Base-by-base conservation (phyloP, 2,329 filamentous ascomycete genomes). In the Knufia fluminis region DNA sequence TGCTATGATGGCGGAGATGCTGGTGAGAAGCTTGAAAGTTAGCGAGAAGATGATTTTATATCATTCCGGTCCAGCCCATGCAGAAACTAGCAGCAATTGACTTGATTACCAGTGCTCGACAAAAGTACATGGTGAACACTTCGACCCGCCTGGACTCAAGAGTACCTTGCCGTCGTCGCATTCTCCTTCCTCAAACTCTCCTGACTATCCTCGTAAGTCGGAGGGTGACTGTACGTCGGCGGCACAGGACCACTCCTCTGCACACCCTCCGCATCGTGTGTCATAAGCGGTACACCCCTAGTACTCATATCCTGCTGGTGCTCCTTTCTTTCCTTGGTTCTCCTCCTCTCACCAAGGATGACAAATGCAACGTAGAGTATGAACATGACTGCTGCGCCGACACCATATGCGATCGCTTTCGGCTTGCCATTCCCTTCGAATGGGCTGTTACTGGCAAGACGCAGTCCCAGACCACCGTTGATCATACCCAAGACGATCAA, bases 381-480 rank as follows among this genome's bases (percentile, higher is more conserved):
- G 41, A 66, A 74, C 45, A 78, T 65, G 10, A 75, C 46, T 2
- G 65, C 76, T 28, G 74, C 73, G 44, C 76, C 61, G 6, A 77
- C 70, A 2, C 66, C 64, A 54, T 78, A 78, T 0, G 67, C 73
- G 53, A 77, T 73, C 4, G 69, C 62, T 0, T 63, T 64, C 12
- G 60, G 59, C 1, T 49, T 54, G 2, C 59, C 60, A 14, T 60
- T 60, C 3, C 54, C 59, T 38, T 57, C 57, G 28, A 58, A 53
- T 1, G 54, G 57, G 40, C 64, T 68, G 28, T 67, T 63, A 19
- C 69, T 64, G 2, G 73, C 71, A 16, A 76, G 62, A 50, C 65
- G 62, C 32, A 79, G 68, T 0, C 77, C 77, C 1, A 79, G 61
- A 0, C 76, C 77, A n/a, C 74, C 77, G 57, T 79, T 79, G 59